Conservation (phyloP, 495 filamentous ascomycete genomes). For the Cryomyces antarcticus region DNA sequence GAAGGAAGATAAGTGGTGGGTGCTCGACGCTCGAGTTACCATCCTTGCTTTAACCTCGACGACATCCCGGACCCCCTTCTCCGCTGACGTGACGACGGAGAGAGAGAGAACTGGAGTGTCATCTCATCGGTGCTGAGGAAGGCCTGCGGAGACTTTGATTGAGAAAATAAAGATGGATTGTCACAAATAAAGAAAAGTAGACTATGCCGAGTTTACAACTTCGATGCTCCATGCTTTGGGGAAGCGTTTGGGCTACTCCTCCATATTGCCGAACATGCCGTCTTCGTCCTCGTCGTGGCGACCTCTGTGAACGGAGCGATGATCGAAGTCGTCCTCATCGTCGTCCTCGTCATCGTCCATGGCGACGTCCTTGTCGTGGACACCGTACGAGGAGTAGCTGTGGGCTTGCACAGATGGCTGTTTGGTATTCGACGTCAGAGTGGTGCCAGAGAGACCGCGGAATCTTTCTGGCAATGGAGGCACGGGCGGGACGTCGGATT, state of each 20-base stretch:
- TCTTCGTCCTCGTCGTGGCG: constrained; percentile 82
- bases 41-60: background rate
- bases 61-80: background rate
- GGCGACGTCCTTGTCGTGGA: constrained; percentile 33
- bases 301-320: constrained; percentile 26
- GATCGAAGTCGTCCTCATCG: constrained; percentile 64
- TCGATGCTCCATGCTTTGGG: background rate
- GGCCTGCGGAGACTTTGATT: background rate
- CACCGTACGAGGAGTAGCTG: constrained; percentile 22
- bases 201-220: constrained; percentile 3
- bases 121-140: constrained; percentile 17
- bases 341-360: constrained; percentile 39
- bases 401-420: constrained; percentile 17
- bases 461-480: constrained; percentile 61
- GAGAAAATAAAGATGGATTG: background rate
- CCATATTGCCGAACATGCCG: constrained; percentile 89
- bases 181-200: background rate
- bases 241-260: constrained; percentile 35
- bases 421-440: constrained; percentile 21
- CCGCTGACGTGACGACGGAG: background rate
- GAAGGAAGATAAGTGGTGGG: too few relatives aligned
- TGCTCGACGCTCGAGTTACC: background rate
- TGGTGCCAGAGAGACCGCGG: constrained; percentile 24
- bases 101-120: background rate
- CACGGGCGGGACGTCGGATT: constrained; percentile 65